Evolutionary conservation across 1,284 basidiomycete genomes (phyloP).

Genomic region (Polyporus tsugae): DNA sequence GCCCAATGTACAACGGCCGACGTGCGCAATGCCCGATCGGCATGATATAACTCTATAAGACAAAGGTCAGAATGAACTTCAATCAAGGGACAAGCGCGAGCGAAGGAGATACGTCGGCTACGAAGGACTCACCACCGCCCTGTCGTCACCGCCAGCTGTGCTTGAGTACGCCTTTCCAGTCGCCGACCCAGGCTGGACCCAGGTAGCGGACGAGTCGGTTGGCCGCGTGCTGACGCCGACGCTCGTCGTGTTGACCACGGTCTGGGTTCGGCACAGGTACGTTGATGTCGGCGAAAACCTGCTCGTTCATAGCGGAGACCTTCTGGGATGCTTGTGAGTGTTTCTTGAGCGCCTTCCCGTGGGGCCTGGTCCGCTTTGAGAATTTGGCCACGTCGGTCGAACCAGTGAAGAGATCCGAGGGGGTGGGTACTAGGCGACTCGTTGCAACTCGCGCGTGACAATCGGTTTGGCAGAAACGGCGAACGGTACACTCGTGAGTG

Average conservation of each 20-base stretch:
- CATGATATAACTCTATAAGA: neutral
- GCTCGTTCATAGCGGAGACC: constrained; percentile 7
- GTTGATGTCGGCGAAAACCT: constrained; percentile 36
- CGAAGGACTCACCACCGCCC: constrained; percentile 20
- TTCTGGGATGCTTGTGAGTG: constrained; percentile 14
- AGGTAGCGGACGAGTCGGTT: constrained; percentile 61
- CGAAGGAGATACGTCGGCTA: neutral
- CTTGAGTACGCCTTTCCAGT: constrained; percentile 51
- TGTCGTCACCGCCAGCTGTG: constrained; percentile 41
- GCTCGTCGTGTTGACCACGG: constrained; percentile 35
- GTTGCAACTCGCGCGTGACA: constrained; percentile 34
- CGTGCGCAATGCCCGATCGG: neutral
- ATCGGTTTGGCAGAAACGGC: constrained; percentile 31
- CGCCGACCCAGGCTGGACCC: constrained; percentile 75
- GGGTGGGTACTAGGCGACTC: constrained; percentile 32
- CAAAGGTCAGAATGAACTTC: neutral
- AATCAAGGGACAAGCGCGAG: constrained; percentile 1
- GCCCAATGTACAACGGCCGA: neutral
- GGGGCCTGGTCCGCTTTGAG: constrained; percentile 35
- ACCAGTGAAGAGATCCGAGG: constrained; percentile 31
- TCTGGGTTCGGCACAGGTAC: constrained; percentile 36
- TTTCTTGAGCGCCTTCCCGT: constrained; percentile 35
- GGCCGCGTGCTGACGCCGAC: constrained; percentile 38
- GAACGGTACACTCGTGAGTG: constrained; percentile 23
- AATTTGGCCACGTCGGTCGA: constrained; percentile 28